Evolutionary conservation across 169 alveolate species (phyloP).

Genomic region (Cryptosporidium ubiquitum): DNA sequence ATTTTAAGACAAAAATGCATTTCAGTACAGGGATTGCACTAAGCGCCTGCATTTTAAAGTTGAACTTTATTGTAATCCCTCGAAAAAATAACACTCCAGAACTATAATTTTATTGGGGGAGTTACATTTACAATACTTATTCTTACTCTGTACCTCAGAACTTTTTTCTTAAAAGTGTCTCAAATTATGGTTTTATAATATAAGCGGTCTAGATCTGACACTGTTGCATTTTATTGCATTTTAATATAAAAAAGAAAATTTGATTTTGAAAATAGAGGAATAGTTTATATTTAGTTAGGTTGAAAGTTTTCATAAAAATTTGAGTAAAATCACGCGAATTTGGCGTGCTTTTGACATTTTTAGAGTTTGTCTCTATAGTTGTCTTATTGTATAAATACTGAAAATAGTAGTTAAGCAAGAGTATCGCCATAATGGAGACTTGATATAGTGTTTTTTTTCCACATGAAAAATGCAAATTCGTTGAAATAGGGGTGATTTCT

Average conservation of each 20-base stretch:
- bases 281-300: not conserved
- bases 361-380: not conserved
- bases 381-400: not conserved
- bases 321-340: not conserved
- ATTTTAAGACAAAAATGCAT: constrained; percentile 62
- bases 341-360: not conserved
- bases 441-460: not conserved
- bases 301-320: not conserved
- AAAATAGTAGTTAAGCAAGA: not conserved
- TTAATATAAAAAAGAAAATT: not conserved
- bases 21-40: not conserved
- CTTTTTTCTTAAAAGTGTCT: not conserved
- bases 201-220: constrained; percentile 8
- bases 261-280: not conserved
- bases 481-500: not conserved
- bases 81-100: constrained; percentile 8
- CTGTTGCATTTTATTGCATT: not conserved
- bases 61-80: not conserved
- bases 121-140: not conserved
- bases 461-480: not conserved
- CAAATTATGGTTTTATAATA: not conserved
- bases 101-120: not conserved
- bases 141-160: not conserved
- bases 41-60: constrained; percentile 17
- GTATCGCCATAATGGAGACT: not conserved